Evolutionary conservation across 345 rosid genomes (phyloP), one percentile per base, ranked within the genome.

Genomic region (Bruguiera gymnorhiza): DNA sequence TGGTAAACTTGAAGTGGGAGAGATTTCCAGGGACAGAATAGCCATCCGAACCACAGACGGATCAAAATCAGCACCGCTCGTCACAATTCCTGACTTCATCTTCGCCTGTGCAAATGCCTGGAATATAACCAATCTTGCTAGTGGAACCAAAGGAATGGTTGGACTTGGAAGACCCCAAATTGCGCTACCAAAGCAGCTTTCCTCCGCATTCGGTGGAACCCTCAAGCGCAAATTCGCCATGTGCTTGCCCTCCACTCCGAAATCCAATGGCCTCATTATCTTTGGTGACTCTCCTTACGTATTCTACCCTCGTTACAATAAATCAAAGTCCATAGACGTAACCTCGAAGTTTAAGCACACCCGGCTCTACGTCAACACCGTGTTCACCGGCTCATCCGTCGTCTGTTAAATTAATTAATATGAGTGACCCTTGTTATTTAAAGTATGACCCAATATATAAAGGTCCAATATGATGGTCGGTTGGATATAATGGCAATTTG

Each of bases 261-360:
- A 57, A 26, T 30, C 76, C 70, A 66, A 59, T 11, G 75, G 70
- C 1, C 51, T 66, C 27, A 18, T 73, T 36, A 66, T 73, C 61
- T 51, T 73, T 6, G 76, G 76, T 7, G 70, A 73, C 13, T 59
- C 76, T 26, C 62, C 76, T 26, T 66, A 73, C 8, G 23, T 59
- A 2, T 66, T 73, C 66, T 60, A 66, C 51, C 71, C 66, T 4
- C 20, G 36, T 20, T 60, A 73, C 43, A 59, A 66, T 23, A 19
- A 20, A 30, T 65, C 71, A 39, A 68, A 55, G 4, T 16, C 58
- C 30, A 62, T 54, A 15, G 77, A 74, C 23, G 68, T 74, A 3
- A 60, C 77, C 8, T 52, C 55, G 36, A 36, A 72, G 23, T 39
- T 67, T 3, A 30, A 2, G 9, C 46, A 62, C 68, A 74, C 72